These are phyloP conservation scores for Apium graveolens DNA, from an alignment of 129 eudicot species.

Conservation along the genomic window DNA sequence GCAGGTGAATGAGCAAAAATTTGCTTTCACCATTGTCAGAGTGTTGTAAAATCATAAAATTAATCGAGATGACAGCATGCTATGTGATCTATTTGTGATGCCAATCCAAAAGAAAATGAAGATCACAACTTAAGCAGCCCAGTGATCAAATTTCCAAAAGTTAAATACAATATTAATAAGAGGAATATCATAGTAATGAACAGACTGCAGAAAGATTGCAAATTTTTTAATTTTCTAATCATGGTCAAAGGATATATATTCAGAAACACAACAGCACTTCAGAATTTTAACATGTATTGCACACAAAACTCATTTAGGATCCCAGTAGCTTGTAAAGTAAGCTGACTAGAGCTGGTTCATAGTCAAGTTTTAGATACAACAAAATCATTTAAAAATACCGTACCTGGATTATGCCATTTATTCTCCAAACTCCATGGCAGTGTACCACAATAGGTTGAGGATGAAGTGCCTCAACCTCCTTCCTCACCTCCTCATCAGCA, in stretches of 20 bases:
- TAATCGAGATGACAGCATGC: not conserved
- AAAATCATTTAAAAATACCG: not conserved
- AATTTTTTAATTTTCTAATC: not conserved
- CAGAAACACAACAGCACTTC: not conserved
- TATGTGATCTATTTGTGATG: not conserved
- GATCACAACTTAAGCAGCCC: not conserved
- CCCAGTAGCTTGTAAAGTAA: not conserved
- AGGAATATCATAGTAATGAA: not conserved
- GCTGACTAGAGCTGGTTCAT: not conserved
- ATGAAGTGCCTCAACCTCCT: conserved; percentile 88
- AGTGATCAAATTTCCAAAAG: not conserved
- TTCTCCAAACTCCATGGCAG: conserved; percentile 94
- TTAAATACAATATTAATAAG: not conserved
- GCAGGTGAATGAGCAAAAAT: not conserved
- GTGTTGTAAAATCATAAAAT: not conserved
- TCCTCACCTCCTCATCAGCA: conserved; percentile 74
- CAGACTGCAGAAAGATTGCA: not conserved
- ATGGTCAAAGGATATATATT: not conserved
- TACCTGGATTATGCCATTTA: conserved; percentile 98
- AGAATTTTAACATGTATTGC: not conserved
- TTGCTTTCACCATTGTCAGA: not conserved
- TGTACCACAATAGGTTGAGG: conserved; percentile 79
- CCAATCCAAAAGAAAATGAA: not conserved
- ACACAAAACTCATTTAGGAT: not conserved
- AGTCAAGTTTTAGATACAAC: not conserved